A percentile compares a stretch with the other conserved stretches of the same genome.
Evolutionary conservation across 495 filamentous ascomycete genomes (phyloP).

Genomic region (Penicillium manginii): DNA sequence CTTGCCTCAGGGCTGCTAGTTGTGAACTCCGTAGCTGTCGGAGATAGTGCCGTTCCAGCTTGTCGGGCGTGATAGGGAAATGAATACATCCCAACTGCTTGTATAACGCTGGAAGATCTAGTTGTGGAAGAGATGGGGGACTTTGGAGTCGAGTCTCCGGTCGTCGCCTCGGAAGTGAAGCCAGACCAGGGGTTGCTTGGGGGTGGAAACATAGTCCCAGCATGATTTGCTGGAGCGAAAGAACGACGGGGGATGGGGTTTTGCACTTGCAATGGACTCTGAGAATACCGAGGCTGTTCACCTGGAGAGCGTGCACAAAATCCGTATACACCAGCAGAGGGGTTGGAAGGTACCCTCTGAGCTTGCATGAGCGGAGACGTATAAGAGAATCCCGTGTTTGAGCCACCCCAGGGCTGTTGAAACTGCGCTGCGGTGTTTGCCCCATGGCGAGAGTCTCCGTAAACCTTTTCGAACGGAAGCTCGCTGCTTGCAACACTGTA

Average conservation of each 20-base stretch:
- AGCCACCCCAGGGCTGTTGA: conserved; percentile 36
- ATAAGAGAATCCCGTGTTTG: conserved; percentile 27
- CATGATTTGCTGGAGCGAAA: conserved; percentile 44
- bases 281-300: conserved; percentile 37
- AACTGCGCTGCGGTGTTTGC: conserved; percentile 31
- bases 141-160: conserved; percentile 16
- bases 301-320: conserved; percentile 32
- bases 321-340: conserved; percentile 35
- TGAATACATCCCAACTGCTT: conserved; percentile 55
- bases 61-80: conserved; percentile 68
- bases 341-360: conserved; percentile 49
- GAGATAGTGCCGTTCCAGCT: conserved; percentile 80
- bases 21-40: conserved; percentile 82
- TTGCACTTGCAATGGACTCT: conserved; percentile 27
- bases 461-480: conserved; percentile 34
- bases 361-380: conserved; percentile 26
- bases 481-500: conserved; percentile 31
- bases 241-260: conserved; percentile 39
- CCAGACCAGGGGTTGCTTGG: conserved; percentile 38
- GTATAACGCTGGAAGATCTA: conserved; percentile 44
- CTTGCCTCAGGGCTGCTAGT: conserved; percentile 40
- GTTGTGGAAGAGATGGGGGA: conserved; percentile 34
- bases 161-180: conserved; percentile 33
- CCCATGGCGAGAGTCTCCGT: conserved; percentile 29
- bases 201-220: conserved; percentile 38